Evolutionary conservation across 108 stramenopile species (phyloP).

Genomic region (Stephanodiscus triporus): DNA sequence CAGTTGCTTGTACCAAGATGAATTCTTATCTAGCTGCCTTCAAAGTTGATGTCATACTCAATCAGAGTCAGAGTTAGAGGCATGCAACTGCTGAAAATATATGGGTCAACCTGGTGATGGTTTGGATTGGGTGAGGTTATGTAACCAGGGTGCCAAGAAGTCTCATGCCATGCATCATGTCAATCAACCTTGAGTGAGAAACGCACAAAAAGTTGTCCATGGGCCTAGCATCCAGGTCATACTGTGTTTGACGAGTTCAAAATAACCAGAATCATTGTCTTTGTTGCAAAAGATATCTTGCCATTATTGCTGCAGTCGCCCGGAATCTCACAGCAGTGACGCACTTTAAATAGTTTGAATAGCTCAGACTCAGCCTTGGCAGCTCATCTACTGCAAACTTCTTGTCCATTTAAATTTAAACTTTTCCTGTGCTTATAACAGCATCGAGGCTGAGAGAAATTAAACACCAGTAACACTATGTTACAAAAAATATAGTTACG

Average conservation of each 20-base stretch:
- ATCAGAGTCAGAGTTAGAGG: conserved; percentile 20
- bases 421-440: conserved; percentile 21
- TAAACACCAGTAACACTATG: no score
- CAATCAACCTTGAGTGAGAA: conserved; percentile 21
- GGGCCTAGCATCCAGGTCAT: conserved; percentile 19
- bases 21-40: no score
- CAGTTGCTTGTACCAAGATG: no score
- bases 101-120: conserved; percentile 1
- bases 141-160: conserved; percentile 14
- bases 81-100: conserved; percentile 1
- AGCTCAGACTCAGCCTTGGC: conserved; percentile 18
- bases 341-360: conserved; percentile 27
- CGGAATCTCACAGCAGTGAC: conserved; percentile 26
- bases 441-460: no score
- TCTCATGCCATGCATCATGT: conserved; percentile 21
- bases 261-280: conserved; percentile 3
- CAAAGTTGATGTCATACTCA: conserved; percentile 23
- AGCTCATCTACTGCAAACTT: conserved; percentile 9
- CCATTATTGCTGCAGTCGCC: neutral
- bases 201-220: conserved; percentile 26
- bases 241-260: conserved; percentile 14
- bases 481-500: no score
- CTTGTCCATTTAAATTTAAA: conserved; percentile 20
- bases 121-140: neutral
- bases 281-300: neutral